phyloP scores from a whole-genome alignment of 257 asterid species.

The Verbascum thapsus region DNA sequence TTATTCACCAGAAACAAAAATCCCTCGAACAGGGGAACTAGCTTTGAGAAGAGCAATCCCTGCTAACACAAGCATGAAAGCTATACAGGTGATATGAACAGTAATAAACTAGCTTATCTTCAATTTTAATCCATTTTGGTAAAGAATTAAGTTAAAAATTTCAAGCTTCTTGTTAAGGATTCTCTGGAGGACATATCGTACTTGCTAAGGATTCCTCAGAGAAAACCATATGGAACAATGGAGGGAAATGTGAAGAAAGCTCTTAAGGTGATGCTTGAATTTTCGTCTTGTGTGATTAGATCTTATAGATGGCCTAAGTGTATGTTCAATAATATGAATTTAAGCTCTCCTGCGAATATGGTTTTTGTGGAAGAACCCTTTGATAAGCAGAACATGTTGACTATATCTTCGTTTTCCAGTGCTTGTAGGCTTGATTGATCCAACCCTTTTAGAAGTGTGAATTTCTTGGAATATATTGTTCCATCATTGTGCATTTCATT shows the following conservation, averaged over 20 bases:
- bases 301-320: neutral
- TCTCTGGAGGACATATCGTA: constrained; percentile 94
- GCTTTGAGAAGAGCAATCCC: constrained; percentile 98
- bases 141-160: neutral
- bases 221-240: constrained; percentile 98
- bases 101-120: constrained; percentile 1
- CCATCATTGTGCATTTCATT: constrained; percentile 3
- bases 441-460: neutral
- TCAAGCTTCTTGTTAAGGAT: constrained; percentile 48
- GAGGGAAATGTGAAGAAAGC: constrained; percentile 97
- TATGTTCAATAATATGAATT: neutral
- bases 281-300: constrained; percentile 12
- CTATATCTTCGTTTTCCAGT: neutral
- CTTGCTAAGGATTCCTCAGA: constrained; percentile 95
- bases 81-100: constrained; percentile 66
- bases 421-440: constrained; percentile 13
- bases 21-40: constrained; percentile 95
- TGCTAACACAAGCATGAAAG: constrained; percentile 91
- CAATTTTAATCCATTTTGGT: neutral
- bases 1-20: constrained; percentile 92
- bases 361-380: neutral
- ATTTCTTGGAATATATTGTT: constrained; percentile 9
- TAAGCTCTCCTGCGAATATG: neutral
- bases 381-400: neutral
- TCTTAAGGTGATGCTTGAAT: constrained; percentile 59